These are phyloP conservation scores for Boletus huronensis DNA, from an alignment of 768 basidiomycete genomes.

Conservation along the genomic window DNA sequence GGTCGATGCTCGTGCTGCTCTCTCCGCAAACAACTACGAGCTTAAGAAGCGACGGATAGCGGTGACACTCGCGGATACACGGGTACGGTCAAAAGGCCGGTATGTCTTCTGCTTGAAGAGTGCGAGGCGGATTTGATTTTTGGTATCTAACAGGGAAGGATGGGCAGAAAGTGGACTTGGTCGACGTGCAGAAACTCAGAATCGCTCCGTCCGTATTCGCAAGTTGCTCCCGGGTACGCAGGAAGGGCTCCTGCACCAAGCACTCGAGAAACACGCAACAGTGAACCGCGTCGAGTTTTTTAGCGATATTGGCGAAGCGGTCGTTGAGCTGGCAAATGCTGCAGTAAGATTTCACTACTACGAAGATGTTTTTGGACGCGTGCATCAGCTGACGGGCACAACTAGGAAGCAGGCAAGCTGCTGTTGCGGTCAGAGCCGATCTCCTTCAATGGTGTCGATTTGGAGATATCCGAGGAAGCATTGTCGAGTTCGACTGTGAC, in stretches of 20 bases:
- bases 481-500: conserved; percentile 33
- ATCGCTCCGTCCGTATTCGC: conserved; percentile 71
- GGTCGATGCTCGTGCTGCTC: conserved; percentile 66
- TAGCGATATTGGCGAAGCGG: conserved; percentile 52
- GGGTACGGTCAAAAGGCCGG: conserved; percentile 53
- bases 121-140: background rate
- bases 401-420: conserved; percentile 80
- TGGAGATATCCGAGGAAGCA: conserved; percentile 60
- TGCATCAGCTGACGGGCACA: background rate
- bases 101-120: conserved; percentile 27
- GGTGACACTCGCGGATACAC: conserved; percentile 80
- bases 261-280: conserved; percentile 69
- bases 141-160: conserved; percentile 32
- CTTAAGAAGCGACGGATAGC: conserved; percentile 87
- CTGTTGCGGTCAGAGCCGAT: conserved; percentile 71
- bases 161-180: conserved; percentile 56
- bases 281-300: conserved; percentile 79
- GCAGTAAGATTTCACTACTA: conserved; percentile 45
- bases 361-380: background rate
- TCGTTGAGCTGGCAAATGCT: conserved; percentile 61
- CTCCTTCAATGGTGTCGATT: conserved; percentile 56
- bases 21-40: conserved; percentile 82
- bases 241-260: conserved; percentile 90
- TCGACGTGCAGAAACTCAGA: conserved; percentile 52
- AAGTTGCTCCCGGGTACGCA: conserved; percentile 76